phyloP scores from a whole-genome alignment of 2,329 filamentous ascomycete genomes.

The Colletotrichum liaoningense region DNA sequence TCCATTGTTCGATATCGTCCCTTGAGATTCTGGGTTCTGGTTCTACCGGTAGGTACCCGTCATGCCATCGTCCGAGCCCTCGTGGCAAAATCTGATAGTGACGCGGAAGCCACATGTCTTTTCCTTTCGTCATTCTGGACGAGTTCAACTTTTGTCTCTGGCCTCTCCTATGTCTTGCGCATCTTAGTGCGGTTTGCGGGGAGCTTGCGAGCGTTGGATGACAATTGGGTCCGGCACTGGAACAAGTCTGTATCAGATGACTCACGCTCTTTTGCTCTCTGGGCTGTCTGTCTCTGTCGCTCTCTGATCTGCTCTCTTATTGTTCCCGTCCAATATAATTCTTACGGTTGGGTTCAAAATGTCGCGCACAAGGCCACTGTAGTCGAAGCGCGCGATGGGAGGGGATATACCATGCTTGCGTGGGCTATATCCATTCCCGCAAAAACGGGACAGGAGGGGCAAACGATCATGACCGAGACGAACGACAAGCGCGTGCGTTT shows the following conservation, averaged over 20 bases:
- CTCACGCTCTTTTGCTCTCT: background rate
- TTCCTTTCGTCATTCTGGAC: background rate
- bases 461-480: background rate
- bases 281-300: background rate
- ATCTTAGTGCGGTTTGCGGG: background rate
- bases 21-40: background rate
- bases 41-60: background rate
- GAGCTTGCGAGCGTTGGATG: background rate
- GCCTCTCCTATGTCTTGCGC: background rate
- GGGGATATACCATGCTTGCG: background rate
- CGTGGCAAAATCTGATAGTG: constrained; percentile 20
- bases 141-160: background rate
- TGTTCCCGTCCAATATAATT: background rate
- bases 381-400: background rate
- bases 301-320: background rate
- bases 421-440: background rate
- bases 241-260: constrained; percentile 27
- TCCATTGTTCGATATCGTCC: background rate
- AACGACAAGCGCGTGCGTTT: background rate
- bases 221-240: constrained; percentile 9
- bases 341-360: background rate
- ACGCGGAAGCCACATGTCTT: background rate
- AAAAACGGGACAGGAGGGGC: background rate
- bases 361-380: background rate
- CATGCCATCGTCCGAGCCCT: constrained; percentile 11